Evolutionary conservation across 163 green algal genomes (phyloP), one percentile per base, ranked within the genome.

Genomic region (Chloromonas sp.): DNA sequence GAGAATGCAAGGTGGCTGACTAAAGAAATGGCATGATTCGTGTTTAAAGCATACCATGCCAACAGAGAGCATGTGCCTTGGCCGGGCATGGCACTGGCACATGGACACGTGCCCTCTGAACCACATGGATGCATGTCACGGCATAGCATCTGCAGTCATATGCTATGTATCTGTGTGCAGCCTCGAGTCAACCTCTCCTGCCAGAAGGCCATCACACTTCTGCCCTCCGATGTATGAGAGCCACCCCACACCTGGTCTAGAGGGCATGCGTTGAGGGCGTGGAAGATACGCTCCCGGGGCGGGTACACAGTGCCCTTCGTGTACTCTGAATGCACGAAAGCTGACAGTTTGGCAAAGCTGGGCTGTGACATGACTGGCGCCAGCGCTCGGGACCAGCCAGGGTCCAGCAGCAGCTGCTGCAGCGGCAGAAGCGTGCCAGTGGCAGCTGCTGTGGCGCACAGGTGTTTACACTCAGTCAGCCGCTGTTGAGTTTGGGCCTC

Each of bases 161-260:
- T n/a, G 3, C 11, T 2, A 14, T 15, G 13, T 62, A 82, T 3
- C 11, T 14, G 13, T 82, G 2, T 13, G 36, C 2, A 61, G 2
- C 36, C 78, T 14, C 2, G 2, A 61, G 1, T 14, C 2, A 3
- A 14, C 78, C 2, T 62, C 36, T 36, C 36, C 36, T 36, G 36
- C 36, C 36, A 36, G 36, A 36, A 36, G 36, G 36, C 36, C 36
- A 36, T 36, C 36, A 36, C 36, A 36, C 36, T 36, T 36, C 36
- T 36, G 36, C 36, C 36, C 36, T 36, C 36, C 36, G 36, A 36
- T 36, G 36, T 36, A 36, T 36, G 36, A 36, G 36, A 36, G 2
- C 58, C 95, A 60, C 97, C 95, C n/a, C 91, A 89, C 58, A 98
- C 93, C 71, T 93, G 83, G 36, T 60, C 57, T 59, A 92, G 86